Evolutionary conservation across 2,329 filamentous ascomycete species (phyloP).

Genomic region (Lasiodiplodia theobromae): DNA sequence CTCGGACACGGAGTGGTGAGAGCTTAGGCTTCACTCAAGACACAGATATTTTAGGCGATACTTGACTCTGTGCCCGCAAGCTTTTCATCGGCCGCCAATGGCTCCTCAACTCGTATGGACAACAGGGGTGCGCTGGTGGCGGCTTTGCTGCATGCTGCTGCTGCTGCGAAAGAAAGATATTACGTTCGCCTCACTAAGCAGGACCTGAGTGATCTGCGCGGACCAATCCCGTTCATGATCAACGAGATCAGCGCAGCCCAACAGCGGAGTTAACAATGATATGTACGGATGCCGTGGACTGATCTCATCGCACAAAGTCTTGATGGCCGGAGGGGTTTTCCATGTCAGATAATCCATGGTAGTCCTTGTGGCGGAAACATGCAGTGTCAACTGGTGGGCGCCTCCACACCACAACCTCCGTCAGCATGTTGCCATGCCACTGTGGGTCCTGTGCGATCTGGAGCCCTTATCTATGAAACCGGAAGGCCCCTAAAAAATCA

Average conservation of each 20-base stretch:
- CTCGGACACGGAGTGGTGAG: neutral
- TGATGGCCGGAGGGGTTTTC: slow-evolving; percentile 13
- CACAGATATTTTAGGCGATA: neutral
- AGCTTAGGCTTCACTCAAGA: neutral
- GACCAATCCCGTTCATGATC: slow-evolving; percentile 3
- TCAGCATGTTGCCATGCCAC: slow-evolving; percentile 15
- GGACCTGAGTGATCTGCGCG: slow-evolving; percentile 6
- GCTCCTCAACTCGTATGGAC: neutral
- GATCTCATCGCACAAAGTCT: slow-evolving; percentile 11
- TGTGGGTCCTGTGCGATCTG: slow-evolving; percentile 18
- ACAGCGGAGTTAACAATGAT: neutral
- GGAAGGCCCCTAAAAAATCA: neutral
- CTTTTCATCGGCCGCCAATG: neutral
- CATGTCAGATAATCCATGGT: slow-evolving; percentile 12
- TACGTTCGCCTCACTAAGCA: slow-evolving; percentile 24
- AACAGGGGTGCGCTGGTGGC: neutral
- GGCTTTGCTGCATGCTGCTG: neutral
- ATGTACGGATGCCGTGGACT: slow-evolving; percentile 5
- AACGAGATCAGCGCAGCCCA: slow-evolving; percentile 9
- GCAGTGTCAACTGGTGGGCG: neutral
- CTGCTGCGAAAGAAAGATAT: neutral
- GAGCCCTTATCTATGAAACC: slow-evolving; percentile 9
- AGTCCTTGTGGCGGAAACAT: slow-evolving; percentile 2
- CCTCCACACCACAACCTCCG: slow-evolving; percentile 9
- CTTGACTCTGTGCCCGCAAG: neutral